Conservation (phyloP, 257 asterid species). For the Salvia hispanica region DNA sequence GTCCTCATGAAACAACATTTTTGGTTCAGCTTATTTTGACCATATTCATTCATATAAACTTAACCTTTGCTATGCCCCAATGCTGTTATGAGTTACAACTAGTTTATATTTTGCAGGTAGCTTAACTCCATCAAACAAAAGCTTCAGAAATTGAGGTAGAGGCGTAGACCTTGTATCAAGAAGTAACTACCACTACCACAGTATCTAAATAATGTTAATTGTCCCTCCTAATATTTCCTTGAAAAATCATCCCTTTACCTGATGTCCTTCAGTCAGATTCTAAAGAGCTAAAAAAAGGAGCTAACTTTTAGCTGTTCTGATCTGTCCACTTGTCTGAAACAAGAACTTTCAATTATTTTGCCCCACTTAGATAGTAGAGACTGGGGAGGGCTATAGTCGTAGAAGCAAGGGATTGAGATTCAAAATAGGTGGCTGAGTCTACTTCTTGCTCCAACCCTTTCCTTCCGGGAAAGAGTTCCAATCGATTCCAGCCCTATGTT, state of each 20-base stretch:
- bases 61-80: neutral
- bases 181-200: too few species aligned
- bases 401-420: too few species aligned
- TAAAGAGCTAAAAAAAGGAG: neutral
- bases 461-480: too few species aligned
- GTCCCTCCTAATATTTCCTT: neutral
- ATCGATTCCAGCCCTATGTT: too few species aligned
- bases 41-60: neutral
- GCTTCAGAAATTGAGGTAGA: too few species aligned
- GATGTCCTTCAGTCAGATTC: neutral
- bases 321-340: neutral
- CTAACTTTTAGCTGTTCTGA: neutral
- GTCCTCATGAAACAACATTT: neutral
- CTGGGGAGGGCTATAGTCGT: too few species aligned
- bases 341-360: neutral
- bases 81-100: neutral
- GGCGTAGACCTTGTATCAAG: too few species aligned
- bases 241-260: neutral
- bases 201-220: neutral
- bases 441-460: too few species aligned
- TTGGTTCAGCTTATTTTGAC: neutral
- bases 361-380: neutral
- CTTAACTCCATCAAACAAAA: too few species aligned
- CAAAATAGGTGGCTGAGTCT: too few species aligned
- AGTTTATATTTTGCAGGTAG: neutral